Evolutionary conservation across 1,284 basidiomycete species (phyloP), one percentile per base, ranked within the genome.

Genomic region (Heimioporus retisporus): DNA sequence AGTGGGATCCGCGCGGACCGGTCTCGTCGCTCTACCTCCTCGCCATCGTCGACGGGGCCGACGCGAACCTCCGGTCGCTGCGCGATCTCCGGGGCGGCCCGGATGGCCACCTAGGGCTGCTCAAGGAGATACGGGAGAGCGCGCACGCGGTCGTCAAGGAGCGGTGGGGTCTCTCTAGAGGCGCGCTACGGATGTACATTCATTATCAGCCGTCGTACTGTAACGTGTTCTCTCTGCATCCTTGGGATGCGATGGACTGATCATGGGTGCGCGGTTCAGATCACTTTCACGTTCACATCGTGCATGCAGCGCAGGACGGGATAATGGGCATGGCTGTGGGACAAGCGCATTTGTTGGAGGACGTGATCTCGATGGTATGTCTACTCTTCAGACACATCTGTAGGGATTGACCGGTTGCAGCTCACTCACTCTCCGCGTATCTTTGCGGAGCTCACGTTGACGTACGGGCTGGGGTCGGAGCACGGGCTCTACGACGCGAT

Each of bases 161-260:
- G 55, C 86, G 84, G 69, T 97, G 90, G 86, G 88, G 87, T 0
- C 79, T 96, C 5, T 78, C 79, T 1, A 69, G 76, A 5, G 89
- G 89, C 3, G 84, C 89, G 28, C 74, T 98, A 67, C 82, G 96
- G 66, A 86, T 97, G 83, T 97, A 92, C 74, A 82, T 99, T 35
- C 97, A 99, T 77, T 99, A 99, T 77, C 97, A 98, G 77, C 97
- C 97, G 0, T 95, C 92, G 51, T 99, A 98, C 77, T 99, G 97
- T 97, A 69, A 69, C 75, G 94, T 84, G 1, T 48, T 31, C 31
- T 63, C 53, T 35, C 35, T 35, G 35, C 35, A 35, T 35, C 21
- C 10, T 8, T 18, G 46, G 15, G 46, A n/a, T 19, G 46, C 21
- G 46, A 48, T 16, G 46, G 21, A 18, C 46, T 48, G 46, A 48